Base-by-base conservation (phyloP, 805 yeast genomes). In the Grigorovia yakushimaensis region DNA sequence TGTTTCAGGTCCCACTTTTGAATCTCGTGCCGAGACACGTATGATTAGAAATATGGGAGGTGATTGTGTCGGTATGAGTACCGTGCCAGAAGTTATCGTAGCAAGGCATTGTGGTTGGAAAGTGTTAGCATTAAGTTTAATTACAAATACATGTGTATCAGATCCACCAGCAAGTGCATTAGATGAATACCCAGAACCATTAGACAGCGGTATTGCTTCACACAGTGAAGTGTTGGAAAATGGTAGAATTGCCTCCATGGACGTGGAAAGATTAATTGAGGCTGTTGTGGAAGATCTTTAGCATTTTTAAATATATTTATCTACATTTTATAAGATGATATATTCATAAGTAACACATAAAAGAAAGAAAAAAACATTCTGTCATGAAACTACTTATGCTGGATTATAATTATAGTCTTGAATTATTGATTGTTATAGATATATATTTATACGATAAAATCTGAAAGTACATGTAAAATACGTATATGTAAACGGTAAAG, bases 11-110 rank as follows among this genome's bases (percentile, higher is more conserved):
- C 98, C 98, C 4, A 86, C 96, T 1, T 91, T 83, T 65, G 98
- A 91, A 69, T 77, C 86, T 2, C 74, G 96, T 57, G 96, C 97
- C 0, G 98, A 91, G 68, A 84, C 83, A n/a, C 73, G 95, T 48
- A 72, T 82, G 73, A 70, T 91, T 42, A 65, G 79, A 50, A 55
- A 68, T 5, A 53, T 84, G 24, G 98, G 98, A 9, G 96, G 87
- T 45, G 98, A 91, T 65, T 85, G 93, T 0, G 98, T 89, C 2
- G 98, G 98, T 4, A 91, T 91, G 98, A 84, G 95, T 48, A 93
- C 98, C 0, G 97, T 91, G 33, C 97, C 98, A 0, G 98, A 91
- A 66, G 95, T 88, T 2, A 79, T 88, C 51, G 83, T 88, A 18
- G 98, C 96, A 1, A 80, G 95, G 62, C 98, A 93, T 64, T 76